These are phyloP conservation scores for Tetrahymena malaccensis DNA, from an alignment of 73 alveolate genomes.

Conservation along the genomic window DNA sequence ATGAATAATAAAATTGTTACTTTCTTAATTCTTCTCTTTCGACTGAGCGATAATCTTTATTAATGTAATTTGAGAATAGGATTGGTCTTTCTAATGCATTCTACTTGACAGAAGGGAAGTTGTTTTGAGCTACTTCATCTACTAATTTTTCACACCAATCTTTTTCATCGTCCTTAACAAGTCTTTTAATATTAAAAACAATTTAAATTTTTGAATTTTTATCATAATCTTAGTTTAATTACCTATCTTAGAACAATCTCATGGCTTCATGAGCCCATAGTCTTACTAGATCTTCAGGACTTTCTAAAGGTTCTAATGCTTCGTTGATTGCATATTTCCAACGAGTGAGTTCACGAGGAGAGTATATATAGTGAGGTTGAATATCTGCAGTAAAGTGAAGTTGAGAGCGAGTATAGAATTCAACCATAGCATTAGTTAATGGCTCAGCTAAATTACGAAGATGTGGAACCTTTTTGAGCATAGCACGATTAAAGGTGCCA, in stretches of 20 bases:
- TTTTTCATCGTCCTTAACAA: slow-evolving; percentile 92
- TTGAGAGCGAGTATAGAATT: slow-evolving; percentile 90
- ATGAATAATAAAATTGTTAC: slow-evolving; percentile 17
- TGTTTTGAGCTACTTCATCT: slow-evolving; percentile 73
- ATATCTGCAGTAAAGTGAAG: slow-evolving; percentile 93
- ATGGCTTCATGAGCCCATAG: slow-evolving; percentile 91
- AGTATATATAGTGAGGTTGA: slow-evolving; percentile 98
- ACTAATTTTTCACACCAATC: slow-evolving; percentile 92
- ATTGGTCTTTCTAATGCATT: slow-evolving; percentile 86
- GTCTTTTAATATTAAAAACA: neutral
- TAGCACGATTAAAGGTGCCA: slow-evolving; percentile 98
- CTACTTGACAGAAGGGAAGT: slow-evolving; percentile 71
- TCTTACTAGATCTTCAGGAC: slow-evolving; percentile 87
- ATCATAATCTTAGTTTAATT: neutral
- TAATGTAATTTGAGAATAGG: slow-evolving; percentile 77
- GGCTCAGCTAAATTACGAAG: slow-evolving; percentile 71
- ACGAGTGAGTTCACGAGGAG: slow-evolving; percentile 97
- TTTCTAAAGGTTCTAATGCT: slow-evolving; percentile 61
- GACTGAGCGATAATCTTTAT: slow-evolving; percentile 75
- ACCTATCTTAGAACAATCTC: slow-evolving; percentile 95
- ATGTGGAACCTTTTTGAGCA: slow-evolving; percentile 83
- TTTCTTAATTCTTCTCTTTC: slow-evolving; percentile 87
- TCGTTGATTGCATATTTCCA: slow-evolving; percentile 76
- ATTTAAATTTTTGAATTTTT: neutral
- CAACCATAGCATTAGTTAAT: slow-evolving; percentile 98